Conservation (phyloP, 208 protist genomes). For the Leishmania tarentolae region DNA sequence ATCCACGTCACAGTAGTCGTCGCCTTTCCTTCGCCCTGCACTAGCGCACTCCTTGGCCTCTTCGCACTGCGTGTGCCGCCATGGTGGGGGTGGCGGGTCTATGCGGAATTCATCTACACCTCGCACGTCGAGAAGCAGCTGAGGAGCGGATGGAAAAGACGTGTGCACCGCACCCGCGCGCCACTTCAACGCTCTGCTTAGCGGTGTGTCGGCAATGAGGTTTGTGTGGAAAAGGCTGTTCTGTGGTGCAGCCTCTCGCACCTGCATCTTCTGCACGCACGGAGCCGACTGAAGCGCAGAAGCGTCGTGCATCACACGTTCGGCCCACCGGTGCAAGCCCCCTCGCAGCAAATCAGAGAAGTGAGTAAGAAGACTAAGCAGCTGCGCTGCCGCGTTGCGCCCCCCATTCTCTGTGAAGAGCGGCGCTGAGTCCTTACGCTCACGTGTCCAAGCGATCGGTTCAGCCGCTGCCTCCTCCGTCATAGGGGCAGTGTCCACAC, state of each 20-base stretch:
- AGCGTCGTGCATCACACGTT: conserved; percentile 7
- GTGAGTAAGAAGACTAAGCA: background rate
- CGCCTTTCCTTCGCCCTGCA: background rate
- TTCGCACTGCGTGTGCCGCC: background rate
- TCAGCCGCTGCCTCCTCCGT: background rate
- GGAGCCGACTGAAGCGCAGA: background rate
- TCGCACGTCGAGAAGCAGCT: conserved; percentile 6
- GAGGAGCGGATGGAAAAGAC: background rate
- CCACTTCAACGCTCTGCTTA: background rate
- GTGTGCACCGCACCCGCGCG: background rate
- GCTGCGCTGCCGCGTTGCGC: background rate
- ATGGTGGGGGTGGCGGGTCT: background rate
- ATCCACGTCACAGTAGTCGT: background rate
- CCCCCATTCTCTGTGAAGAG: background rate
- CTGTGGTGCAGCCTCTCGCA: background rate
- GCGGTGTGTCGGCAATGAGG: background rate
- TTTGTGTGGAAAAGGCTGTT: no score
- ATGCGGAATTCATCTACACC: conserved; percentile 30
- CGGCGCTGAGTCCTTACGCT: background rate
- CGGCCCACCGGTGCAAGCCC: conserved; percentile 1
- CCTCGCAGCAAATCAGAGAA: background rate
- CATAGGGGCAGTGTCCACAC: no score
- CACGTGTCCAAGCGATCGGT: background rate
- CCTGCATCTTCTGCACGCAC: background rate
- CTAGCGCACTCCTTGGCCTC: background rate